phyloP scores from a whole-genome alignment of 2,329 filamentous ascomycete species.

The Macrophomina phaseolina region DNA sequence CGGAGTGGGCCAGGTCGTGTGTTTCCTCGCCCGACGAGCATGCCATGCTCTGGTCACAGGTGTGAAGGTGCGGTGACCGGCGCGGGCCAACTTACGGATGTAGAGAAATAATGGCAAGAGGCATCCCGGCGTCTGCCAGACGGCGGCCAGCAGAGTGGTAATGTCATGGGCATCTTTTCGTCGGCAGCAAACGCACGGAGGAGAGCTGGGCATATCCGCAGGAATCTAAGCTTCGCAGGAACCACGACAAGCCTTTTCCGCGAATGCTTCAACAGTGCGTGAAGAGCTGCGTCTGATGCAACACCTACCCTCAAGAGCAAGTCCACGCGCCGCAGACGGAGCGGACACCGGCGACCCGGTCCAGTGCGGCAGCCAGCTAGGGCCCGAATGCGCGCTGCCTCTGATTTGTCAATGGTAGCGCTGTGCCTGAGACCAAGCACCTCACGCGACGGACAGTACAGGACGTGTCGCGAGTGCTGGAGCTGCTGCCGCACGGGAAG shows the following conservation, averaged over 20 bases:
- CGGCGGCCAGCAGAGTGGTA: no score
- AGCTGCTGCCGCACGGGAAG: neutral
- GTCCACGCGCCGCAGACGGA: neutral
- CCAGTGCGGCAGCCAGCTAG: neutral
- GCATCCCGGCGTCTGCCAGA: no score
- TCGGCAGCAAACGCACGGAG: no score
- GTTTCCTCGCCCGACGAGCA: neutral
- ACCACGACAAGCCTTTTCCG: neutral
- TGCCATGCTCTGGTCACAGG: neutral
- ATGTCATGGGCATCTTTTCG: no score
- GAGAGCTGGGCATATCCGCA: neutral
- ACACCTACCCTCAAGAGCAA: neutral
- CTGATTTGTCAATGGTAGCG: constrained; percentile 7
- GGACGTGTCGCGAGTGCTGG: neutral
- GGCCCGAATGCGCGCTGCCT: neutral
- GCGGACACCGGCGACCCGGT: neutral
- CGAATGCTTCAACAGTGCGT: neutral
- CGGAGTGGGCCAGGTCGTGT: neutral
- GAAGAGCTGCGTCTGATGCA: neutral
- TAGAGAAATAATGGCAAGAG: neutral
- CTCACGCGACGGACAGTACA: neutral
- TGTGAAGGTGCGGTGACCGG: neutral
- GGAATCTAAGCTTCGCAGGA: neutral
- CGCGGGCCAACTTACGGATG: neutral
- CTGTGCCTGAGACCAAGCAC: neutral